phyloP scores from a whole-genome alignment of 2,329 filamentous ascomycete species.

The Aureobasidium sp. region DNA sequence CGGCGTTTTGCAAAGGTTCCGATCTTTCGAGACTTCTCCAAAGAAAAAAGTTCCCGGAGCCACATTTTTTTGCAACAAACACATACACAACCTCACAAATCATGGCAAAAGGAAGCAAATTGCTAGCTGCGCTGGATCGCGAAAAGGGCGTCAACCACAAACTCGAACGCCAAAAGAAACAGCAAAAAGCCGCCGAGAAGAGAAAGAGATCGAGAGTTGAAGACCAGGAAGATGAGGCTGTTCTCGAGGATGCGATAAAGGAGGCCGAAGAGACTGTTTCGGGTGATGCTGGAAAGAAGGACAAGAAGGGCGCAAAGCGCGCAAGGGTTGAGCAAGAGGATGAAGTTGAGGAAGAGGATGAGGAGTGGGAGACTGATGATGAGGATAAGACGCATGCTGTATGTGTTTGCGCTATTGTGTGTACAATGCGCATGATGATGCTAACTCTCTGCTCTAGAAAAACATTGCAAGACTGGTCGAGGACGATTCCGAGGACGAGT shows the following conservation, averaged over 20 bases:
- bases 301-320: conserved; percentile 17
- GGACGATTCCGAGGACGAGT: conserved; percentile 25
- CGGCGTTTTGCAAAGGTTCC: not conserved
- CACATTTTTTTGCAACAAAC: not conserved
- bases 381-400: conserved; percentile 26
- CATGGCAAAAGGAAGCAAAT: conserved; percentile 48
- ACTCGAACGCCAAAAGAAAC: conserved; percentile 53
- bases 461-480: conserved; percentile 15
- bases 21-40: not conserved
- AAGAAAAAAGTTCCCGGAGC: conserved; percentile 1
- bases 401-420: not conserved
- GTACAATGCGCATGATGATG: not conserved
- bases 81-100: not conserved
- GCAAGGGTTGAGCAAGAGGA: conserved; percentile 23
- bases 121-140: conserved; percentile 52
- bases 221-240: conserved; percentile 24
- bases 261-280: conserved; percentile 20
- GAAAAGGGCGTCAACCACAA: conserved; percentile 61
- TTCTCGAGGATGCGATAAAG: conserved; percentile 24
- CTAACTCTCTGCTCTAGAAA: not conserved
- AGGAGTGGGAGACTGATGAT: conserved; percentile 26
- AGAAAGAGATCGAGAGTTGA: conserved; percentile 32
- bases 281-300: conserved; percentile 17
- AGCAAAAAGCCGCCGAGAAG: conserved; percentile 50
- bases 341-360: conserved; percentile 6